Evolutionary conservation across 345 rosid species (phyloP), one percentile per base, ranked within the genome.

Genomic region (Syzygium aqueum): DNA sequence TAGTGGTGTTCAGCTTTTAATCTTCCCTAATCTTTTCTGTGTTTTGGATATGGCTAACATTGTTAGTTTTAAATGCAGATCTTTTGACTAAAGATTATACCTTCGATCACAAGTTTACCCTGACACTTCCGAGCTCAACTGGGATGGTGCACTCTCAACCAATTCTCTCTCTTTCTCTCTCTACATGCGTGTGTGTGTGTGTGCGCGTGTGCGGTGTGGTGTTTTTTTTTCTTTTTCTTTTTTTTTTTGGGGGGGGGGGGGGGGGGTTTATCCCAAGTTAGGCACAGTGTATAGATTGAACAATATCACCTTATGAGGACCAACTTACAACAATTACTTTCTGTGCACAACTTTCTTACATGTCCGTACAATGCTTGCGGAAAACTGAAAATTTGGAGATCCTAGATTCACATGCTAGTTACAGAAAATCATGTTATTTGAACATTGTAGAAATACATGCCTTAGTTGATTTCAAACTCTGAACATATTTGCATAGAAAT

Each of bases 41-140:
- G 25, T 23, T 23, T 84, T 65, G 19, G 7, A 56, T 84, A 28
- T 57, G 23, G 52, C 51, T 87, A 73, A 73, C 14, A 11, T 37
- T 73, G 82, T 73, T 73, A 19, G 27, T 88, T 59, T 80, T 86
- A 85, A 43, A 85, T 91, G 94, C 96, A 94, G 98, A 94, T 87
- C 94, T 96, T 51, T 86, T 96, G 88, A 91, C 88, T 89, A 95
- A 95, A 91, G 98, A 95, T 88, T 95, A 94, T 89, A 89, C 90
- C 91, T 94, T 93, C 86, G 98, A 94, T 89, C 95, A 96, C 88
- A 96, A 94, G 93, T 93, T 94, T 90, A 93, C 94, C 63, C 89
- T 96, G 82, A 91, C 94, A 28, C 89, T 94, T 90, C 90, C 90
- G 84, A 93, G 92, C 85, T 53, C 94, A 77, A 91, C 93, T 77